A percentile compares a stretch with the other conserved stretches of the same genome.
Conservation (phyloP, 441 rosid genomes). For the Populus hybrid region DNA sequence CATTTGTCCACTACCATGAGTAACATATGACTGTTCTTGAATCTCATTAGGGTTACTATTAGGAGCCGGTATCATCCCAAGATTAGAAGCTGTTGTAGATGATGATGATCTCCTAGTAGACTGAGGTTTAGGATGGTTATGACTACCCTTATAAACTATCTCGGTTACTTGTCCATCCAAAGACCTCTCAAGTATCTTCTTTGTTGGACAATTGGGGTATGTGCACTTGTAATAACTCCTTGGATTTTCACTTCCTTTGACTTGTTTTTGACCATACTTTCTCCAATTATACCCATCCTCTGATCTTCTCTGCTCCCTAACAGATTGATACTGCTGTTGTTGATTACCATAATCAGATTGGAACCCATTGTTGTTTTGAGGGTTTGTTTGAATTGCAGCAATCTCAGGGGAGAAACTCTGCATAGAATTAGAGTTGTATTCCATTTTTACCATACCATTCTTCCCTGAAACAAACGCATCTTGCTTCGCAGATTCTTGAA, state of each 20-base stretch:
- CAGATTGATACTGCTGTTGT: conserved; percentile 39
- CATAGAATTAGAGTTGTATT: conserved; percentile 15
- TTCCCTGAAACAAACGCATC: conserved; percentile 1
- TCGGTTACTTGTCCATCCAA: too few relatives aligned
- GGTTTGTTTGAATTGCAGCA: conserved; percentile 30
- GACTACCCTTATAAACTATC: conserved; percentile 45
- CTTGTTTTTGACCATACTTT: too few relatives aligned
- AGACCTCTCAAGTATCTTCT: too few relatives aligned
- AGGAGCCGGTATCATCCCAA: conserved; percentile 23
- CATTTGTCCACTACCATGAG: too few relatives aligned
- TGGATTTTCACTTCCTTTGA: too few relatives aligned
- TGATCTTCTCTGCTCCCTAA: conserved; percentile 45
- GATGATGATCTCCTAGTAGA: conserved; percentile 47
- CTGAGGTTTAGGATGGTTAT: conserved; percentile 85
- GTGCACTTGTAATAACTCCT: too few relatives aligned
- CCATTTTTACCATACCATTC: conserved; percentile 25
- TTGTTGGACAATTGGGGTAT: too few relatives aligned
- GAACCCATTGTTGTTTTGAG: conserved; percentile 26
- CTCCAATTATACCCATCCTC: conserved; percentile 32
- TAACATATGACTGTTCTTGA: too few relatives aligned
- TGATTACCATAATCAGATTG: conserved; percentile 35
- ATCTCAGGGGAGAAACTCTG: conserved; percentile 42
- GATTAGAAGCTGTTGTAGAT: conserved; percentile 12
- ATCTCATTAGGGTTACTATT: conserved; percentile 22
- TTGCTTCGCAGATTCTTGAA: conserved; percentile 35